phyloP scores from a whole-genome alignment of 2,329 filamentous ascomycete species.

The Bimuria novae-zelandiae region DNA sequence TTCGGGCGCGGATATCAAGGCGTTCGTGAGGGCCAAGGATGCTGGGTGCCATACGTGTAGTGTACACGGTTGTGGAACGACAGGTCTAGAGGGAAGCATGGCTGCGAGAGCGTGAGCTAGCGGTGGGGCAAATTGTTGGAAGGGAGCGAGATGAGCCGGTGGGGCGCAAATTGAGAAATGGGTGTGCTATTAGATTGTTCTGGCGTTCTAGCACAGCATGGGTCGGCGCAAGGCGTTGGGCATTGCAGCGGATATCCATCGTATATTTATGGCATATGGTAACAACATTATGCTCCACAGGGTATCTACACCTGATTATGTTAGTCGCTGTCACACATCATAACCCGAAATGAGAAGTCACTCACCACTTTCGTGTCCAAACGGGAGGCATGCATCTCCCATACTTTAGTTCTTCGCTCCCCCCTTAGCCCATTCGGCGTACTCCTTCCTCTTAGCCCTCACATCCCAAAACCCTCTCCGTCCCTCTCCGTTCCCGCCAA shows the following conservation, averaged over 20 bases:
- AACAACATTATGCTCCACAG: background rate
- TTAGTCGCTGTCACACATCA: background rate
- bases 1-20: constrained; percentile 25
- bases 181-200: background rate
- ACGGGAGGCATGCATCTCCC: too few relatives aligned
- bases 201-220: constrained; percentile 1
- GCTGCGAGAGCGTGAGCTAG: constrained; percentile 27
- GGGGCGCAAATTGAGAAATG: background rate
- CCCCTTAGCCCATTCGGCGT: constrained; percentile 71
- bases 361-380: background rate
- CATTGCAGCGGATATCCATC: background rate
- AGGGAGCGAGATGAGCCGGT: background rate
- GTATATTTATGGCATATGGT: background rate
- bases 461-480: constrained; percentile 87
- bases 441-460: constrained; percentile 78
- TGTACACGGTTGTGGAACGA: constrained; percentile 28
- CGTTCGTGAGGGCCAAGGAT: constrained; percentile 23
- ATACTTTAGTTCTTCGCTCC: constrained; percentile 4
- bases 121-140: background rate
- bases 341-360: background rate
- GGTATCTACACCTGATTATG: background rate
- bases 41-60: constrained; percentile 34
- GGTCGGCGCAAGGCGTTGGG: constrained; percentile 3
- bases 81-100: constrained; percentile 28
- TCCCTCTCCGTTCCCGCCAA: constrained; percentile 67